phyloP scores from a whole-genome alignment of 768 basidiomycete species.

The Lactifluus pinguis region DNA sequence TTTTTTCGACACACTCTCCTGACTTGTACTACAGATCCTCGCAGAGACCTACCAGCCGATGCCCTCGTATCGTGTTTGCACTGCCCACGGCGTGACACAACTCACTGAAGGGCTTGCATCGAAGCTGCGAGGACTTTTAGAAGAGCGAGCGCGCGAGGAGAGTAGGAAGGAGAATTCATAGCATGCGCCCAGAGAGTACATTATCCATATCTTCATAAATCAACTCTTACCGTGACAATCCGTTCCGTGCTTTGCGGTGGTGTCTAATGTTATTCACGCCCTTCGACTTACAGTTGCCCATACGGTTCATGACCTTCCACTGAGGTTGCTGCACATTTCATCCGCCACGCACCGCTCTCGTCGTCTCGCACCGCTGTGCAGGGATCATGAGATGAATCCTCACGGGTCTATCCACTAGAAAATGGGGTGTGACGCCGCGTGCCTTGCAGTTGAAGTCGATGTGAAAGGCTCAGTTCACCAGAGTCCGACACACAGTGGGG shows the following conservation, averaged over 20 bases:
- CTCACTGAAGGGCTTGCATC: conserved; percentile 58
- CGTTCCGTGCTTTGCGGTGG: background rate
- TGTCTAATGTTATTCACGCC: background rate
- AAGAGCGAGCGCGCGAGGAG: conserved; percentile 28
- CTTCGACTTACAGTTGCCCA: background rate
- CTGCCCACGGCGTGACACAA: conserved; percentile 58
- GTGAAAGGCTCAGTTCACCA: too few relatives aligned
- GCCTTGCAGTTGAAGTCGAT: too few relatives aligned
- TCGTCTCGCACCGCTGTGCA: background rate
- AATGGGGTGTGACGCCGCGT: too few relatives aligned
- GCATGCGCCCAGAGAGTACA: background rate
- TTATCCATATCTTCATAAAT: background rate
- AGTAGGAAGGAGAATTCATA: background rate
- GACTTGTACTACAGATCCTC: conserved; percentile 37
- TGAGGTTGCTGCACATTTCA: too few relatives aligned
- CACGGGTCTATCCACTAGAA: too few relatives aligned
- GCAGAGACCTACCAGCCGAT: conserved; percentile 73
- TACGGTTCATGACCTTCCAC: too few relatives aligned
- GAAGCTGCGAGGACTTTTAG: conserved; percentile 37
- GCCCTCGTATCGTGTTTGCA: conserved; percentile 78
- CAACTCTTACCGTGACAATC: too few relatives aligned
- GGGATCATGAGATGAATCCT: too few relatives aligned
- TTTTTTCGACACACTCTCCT: background rate
- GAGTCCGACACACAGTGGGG: too few relatives aligned
- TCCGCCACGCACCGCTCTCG: background rate